Conservation (phyloP, 1,139 yeast species). For the Kodamaea suecica region DNA sequence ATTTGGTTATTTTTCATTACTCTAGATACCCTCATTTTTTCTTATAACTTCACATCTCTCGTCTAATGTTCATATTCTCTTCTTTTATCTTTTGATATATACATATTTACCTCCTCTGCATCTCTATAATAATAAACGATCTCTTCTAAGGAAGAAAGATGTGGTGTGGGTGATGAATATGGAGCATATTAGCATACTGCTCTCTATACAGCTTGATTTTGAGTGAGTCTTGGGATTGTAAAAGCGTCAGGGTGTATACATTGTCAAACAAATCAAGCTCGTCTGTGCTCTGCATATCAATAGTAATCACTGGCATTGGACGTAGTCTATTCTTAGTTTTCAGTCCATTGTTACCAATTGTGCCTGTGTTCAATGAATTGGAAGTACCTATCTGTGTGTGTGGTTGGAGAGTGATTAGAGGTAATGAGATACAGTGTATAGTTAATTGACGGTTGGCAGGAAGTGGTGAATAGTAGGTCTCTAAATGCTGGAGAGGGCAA, state of each 20-base stretch:
- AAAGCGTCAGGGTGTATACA: slow-evolving; percentile 41
- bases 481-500: too few species aligned
- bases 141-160: slow-evolving; percentile 4
- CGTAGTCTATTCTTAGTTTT: slow-evolving; percentile 16
- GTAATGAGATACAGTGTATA: too few species aligned
- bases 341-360: too few species aligned
- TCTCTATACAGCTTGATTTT: slow-evolving; percentile 54
- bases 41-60: background rate
- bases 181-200: slow-evolving; percentile 78
- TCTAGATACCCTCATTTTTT: background rate
- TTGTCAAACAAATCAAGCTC: slow-evolving; percentile 54
- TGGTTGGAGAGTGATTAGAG: too few species aligned
- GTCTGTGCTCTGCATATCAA: slow-evolving; percentile 55
- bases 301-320: slow-evolving; percentile 40
- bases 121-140: slow-evolving; percentile 10
- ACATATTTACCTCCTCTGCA: slow-evolving; percentile 8
- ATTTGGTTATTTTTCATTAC: too few species aligned
- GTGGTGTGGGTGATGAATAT: slow-evolving; percentile 25
- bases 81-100: background rate
- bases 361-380: too few species aligned
- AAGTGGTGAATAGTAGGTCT: too few species aligned
- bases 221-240: slow-evolving; percentile 46
- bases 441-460: too few species aligned
- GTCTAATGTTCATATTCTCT: slow-evolving; percentile 1
- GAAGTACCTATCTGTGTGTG: too few species aligned